Evolutionary conservation across 2,329 filamentous ascomycete genomes (phyloP).

Genomic region (Ploettnerulaceae sp.): DNA sequence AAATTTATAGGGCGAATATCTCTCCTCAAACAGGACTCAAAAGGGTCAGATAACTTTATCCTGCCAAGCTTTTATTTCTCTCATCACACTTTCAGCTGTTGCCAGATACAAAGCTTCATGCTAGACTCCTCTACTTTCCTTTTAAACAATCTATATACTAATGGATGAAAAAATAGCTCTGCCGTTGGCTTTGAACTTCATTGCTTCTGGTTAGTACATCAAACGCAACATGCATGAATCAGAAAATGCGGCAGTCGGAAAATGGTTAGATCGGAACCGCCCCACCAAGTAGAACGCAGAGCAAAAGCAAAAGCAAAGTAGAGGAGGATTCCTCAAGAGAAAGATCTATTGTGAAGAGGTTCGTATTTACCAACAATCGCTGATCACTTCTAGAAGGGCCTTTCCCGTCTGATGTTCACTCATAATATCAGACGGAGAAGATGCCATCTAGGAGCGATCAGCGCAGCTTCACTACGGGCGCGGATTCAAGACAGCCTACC

Average conservation of each 20-base stretch:
- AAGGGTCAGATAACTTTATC: conserved; percentile 57
- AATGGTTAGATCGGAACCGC: not conserved
- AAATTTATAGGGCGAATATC: conserved; percentile 50
- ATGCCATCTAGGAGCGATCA: conserved; percentile 12
- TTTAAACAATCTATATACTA: conserved; percentile 10
- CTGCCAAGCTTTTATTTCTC: no score
- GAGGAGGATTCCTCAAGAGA: conserved; percentile 18
- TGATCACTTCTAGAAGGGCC: conserved; percentile 18
- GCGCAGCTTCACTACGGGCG: conserved; percentile 78
- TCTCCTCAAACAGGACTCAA: conserved; percentile 75
- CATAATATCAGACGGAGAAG: not conserved
- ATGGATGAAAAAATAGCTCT: conserved; percentile 53
- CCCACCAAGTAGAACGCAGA: conserved; percentile 24
- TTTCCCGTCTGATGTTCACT: conserved; percentile 8
- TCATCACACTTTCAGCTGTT: no score
- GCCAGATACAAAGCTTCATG: no score
- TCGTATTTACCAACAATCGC: conserved; percentile 33
- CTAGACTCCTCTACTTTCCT: no score
- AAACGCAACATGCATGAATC: conserved; percentile 37
- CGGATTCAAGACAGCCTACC: conserved; percentile 50
- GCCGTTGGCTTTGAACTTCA: conserved; percentile 81
- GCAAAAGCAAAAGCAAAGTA: conserved; percentile 23
- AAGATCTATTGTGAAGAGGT: conserved; percentile 35
- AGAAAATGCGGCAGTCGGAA: conserved; percentile 57
- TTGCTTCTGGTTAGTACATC: conserved; percentile 79